Conservation (phyloP, 345 rosid species). For the Citrus medica region DNA sequence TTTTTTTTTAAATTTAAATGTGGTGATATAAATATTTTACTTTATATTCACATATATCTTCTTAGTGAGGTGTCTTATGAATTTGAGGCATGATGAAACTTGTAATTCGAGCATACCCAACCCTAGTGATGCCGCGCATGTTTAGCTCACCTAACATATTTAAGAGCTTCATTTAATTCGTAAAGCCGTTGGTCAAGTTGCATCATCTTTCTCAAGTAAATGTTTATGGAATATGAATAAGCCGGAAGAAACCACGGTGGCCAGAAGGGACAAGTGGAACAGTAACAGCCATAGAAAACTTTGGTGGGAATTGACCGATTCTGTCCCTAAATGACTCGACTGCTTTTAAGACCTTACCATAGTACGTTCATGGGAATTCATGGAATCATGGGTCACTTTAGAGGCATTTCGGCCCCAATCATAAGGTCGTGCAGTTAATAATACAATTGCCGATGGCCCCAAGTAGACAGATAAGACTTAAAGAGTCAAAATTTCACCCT, state of each 20-base stretch:
- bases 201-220: neutral
- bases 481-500: neutral
- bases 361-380: too few relatives aligned
- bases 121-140: neutral
- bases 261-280: too few relatives aligned
- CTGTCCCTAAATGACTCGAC: too few relatives aligned
- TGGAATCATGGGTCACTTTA: too few relatives aligned
- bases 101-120: neutral
- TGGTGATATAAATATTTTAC: too few relatives aligned
- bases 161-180: neutral
- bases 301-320: too few relatives aligned
- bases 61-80: too few relatives aligned
- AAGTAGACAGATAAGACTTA: neutral
- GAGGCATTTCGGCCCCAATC: neutral
- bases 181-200: neutral
- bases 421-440: neutral
- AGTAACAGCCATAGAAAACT: too few relatives aligned
- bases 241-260: neutral
- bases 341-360: too few relatives aligned
- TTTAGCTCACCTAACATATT: neutral
- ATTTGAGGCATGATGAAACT: neutral
- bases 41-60: neutral
- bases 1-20: too few relatives aligned
- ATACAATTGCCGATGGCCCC: neutral
- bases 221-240: too few relatives aligned